Evolutionary conservation across 2,329 filamentous ascomycete species (phyloP), one percentile per base, ranked within the genome.

Genomic region (Phaeophleospora eucalypticola): DNA sequence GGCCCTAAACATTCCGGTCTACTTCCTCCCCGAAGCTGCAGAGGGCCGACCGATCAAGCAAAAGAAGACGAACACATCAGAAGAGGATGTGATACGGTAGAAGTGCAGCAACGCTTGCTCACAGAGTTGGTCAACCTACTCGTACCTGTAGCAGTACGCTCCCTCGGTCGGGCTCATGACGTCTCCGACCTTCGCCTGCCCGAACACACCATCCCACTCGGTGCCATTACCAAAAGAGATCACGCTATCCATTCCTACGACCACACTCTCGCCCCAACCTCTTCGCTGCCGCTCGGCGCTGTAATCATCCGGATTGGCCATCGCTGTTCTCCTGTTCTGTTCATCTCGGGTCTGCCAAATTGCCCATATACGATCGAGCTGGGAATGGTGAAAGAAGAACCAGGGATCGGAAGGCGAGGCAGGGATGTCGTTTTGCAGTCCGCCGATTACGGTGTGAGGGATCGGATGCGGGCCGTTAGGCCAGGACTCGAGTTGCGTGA

Each of bases 1-100:
- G 6, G 61, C 54, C 3, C 54, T 71, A 16, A 65, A 64, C 4
- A 46, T 73, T 3, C 52, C 54, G 3, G 48, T 68, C 4, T 52
- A 55, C 19, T 71, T 62, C 49, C 53, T 72, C 34, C 67, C 67
- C 10, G 53, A 52, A 36, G 54, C 56, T 34, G 64, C 60, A 4
- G 65, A 67, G n/a, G 63, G 64, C 15, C 60, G 49, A 27, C 46
- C 48, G 10, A 29, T 29, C 24, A 29, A 29, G 24, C 24, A 29
- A 12, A 29, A 29, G 24, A 29, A 29, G 12, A 6, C 24, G 12
- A 29, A 12, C 24, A 6, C 24, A 29, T 6, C 24, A 29, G 24
- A 29, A 29, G 24, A 12, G 12, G 24, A 29, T 7, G 12, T 12
- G 6, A 29, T 29, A 29, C 24, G 12, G 7, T 29, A 29, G 24